Base-by-base conservation (phyloP, 805 yeast species). In the Myxozyma melibiosi region DNA sequence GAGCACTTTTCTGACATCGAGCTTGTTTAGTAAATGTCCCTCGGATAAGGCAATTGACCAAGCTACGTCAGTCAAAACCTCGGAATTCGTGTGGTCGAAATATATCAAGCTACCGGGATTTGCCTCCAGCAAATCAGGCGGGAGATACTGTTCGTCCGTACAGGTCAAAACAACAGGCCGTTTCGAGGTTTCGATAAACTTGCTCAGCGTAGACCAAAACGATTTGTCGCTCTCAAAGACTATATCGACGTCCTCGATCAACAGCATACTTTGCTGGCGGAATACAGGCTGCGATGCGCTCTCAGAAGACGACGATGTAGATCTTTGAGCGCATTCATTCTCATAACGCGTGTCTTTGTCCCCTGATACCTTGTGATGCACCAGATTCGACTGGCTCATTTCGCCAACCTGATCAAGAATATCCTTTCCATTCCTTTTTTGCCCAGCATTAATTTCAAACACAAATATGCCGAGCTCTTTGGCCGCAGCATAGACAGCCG, bases 201-300 rank as follows among this genome's bases (percentile, higher is more conserved):
- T 84, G 44, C 79, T 80, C 2, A 90, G 77, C 1, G 85, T 83
- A 0, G 77, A 67, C 97, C 97, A 94, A 67, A 92, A 91, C 1
- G 83, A 83, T 55, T 80, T 82, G 66, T 94, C 98, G 39, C 79
- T 82, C 52, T 83, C 89, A 66, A 86, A 89, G 18, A 91, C 69
- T 9, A 88, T 75, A 68, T 92, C 96, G 39, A 88, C 91, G 66
- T 92, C 97, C 65, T 91, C 96, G 55, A 92, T 76, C 33, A 94
- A 71, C 3, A 94, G 84, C 4, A 90, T 74, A 6, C 92, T 90
- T 57, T 79, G 83, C 49, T 79, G 79, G 1, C 30, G 40, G 13
- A 34, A 34, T 5, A 20, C 24, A n/a, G 43, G 27, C 18, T 14
- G 40, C 4, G 3, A n/a, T n/a, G n/a, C n/a, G n/a, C 37, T 39